phyloP scores from a whole-genome alignment of 2,329 filamentous ascomycete species.

The Lachnellula willkommii region DNA sequence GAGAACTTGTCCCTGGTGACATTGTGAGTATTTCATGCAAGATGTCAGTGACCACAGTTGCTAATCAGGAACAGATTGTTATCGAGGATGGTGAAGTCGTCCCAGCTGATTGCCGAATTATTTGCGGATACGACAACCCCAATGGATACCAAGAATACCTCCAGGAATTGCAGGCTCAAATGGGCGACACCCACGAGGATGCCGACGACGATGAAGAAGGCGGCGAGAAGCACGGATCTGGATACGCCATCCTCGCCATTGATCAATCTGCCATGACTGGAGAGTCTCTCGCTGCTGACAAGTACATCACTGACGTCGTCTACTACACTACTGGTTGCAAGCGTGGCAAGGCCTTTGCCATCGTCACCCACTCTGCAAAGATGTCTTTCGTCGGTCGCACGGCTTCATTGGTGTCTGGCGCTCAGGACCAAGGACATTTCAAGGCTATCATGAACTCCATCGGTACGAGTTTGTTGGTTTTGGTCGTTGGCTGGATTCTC shows the following conservation, averaged over 20 bases:
- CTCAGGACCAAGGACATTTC: slow-evolving; percentile 72
- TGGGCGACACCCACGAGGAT: slow-evolving; percentile 54
- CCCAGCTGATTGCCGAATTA: slow-evolving; percentile 64
- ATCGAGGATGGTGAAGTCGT: slow-evolving; percentile 68
- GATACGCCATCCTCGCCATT: slow-evolving; percentile 62
- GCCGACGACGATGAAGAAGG: slow-evolving; percentile 50
- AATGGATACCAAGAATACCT: slow-evolving; percentile 64
- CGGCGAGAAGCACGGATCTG: slow-evolving; percentile 47
- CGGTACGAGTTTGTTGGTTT: slow-evolving; percentile 65
- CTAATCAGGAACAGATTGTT: slow-evolving; percentile 45
- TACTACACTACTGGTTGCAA: slow-evolving; percentile 81
- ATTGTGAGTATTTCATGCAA: slow-evolving; percentile 48
- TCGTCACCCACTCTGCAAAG: slow-evolving; percentile 62
- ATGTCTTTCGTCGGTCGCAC: slow-evolving; percentile 74
- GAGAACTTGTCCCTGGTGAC: slow-evolving; percentile 71
- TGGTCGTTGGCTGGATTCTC: slow-evolving; percentile 74
- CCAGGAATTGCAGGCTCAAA: slow-evolving; percentile 57
- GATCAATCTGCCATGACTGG: slow-evolving; percentile 79
- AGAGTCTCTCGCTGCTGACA: slow-evolving; percentile 73
- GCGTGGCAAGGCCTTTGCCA: slow-evolving; percentile 69
- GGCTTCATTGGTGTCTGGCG: slow-evolving; percentile 67
- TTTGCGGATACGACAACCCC: slow-evolving; percentile 65
- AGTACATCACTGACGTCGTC: slow-evolving; percentile 69
- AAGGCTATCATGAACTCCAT: slow-evolving; percentile 82
- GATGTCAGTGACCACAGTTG: background rate